These are phyloP conservation scores for Ulota crispa DNA, from an alignment of 225 moss, liverwort and hornwort genomes.

Conservation along the genomic window DNA sequence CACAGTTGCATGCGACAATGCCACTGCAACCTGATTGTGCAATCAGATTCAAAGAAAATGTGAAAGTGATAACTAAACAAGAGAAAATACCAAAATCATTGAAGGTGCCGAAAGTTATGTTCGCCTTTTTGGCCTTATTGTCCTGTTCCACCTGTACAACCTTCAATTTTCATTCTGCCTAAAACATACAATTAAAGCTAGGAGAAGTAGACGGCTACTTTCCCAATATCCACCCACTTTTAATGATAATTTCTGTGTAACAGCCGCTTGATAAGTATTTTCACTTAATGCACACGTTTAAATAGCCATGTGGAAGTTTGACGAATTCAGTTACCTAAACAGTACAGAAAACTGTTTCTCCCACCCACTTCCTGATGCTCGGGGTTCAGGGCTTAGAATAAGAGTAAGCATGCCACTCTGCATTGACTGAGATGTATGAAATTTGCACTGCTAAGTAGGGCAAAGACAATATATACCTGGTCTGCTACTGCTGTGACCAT, in stretches of 20 bases:
- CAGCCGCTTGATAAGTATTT: not conserved
- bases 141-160: not conserved
- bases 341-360: not conserved
- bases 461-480: slow-evolving; percentile 47
- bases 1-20: slow-evolving; percentile 87
- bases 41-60: not conserved
- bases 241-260: not conserved
- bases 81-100: not conserved
- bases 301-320: not conserved
- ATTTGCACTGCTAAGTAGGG: not conserved
- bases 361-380: not conserved
- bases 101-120: not conserved
- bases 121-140: not conserved
- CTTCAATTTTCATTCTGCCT: not conserved
- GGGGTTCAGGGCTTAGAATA: not conserved
- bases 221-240: not conserved
- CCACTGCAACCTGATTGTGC: slow-evolving; percentile 77
- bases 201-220: not conserved
- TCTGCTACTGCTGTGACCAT: slow-evolving; percentile 70
- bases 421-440: not conserved
- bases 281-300: not conserved
- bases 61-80: not conserved
- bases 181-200: not conserved
- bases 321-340: not conserved
- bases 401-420: not conserved